phyloP scores from a whole-genome alignment of 116 monocot species.

The Papilionanthe hybrid region DNA sequence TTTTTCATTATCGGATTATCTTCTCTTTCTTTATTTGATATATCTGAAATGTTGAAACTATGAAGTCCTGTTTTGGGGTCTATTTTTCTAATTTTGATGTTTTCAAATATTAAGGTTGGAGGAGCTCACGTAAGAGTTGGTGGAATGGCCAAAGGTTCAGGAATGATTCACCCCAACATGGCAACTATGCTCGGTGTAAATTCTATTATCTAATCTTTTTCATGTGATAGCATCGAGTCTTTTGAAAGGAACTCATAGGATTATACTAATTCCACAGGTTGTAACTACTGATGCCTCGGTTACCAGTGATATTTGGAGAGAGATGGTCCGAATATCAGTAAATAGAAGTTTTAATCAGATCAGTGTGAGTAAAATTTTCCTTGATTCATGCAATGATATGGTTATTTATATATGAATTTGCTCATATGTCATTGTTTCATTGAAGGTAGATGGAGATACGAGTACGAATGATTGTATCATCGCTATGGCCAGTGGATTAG shows the following conservation, averaged over 20 bases:
- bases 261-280: conserved; percentile 36
- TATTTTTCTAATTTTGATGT: conserved; percentile 9
- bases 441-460: conserved; percentile 98
- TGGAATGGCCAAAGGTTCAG: conserved; percentile 99
- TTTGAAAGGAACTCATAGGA: neutral
- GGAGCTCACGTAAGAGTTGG: conserved; percentile 64
- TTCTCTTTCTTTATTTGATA: neutral
- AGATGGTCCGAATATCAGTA: conserved; percentile 75
- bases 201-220: neutral
- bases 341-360: conserved; percentile 97
- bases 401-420: neutral
- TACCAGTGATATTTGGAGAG: conserved; percentile 65
- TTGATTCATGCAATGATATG: neutral
- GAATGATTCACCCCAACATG: conserved; percentile 99
- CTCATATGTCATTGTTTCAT: neutral
- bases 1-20: conserved; percentile 5
- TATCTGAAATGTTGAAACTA: neutral
- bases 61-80: neutral
- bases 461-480: conserved; percentile 96
- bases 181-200: conserved; percentile 97
- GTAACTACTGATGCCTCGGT: conserved; percentile 89
- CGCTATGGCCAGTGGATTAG: conserved; percentile 91
- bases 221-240: neutral
- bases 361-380: conserved; percentile 40
- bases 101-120: conserved; percentile 51